These are phyloP conservation scores for Amphibolis antarctica DNA, from an alignment of 106 monocot genomes.

Conservation along the genomic window DNA sequence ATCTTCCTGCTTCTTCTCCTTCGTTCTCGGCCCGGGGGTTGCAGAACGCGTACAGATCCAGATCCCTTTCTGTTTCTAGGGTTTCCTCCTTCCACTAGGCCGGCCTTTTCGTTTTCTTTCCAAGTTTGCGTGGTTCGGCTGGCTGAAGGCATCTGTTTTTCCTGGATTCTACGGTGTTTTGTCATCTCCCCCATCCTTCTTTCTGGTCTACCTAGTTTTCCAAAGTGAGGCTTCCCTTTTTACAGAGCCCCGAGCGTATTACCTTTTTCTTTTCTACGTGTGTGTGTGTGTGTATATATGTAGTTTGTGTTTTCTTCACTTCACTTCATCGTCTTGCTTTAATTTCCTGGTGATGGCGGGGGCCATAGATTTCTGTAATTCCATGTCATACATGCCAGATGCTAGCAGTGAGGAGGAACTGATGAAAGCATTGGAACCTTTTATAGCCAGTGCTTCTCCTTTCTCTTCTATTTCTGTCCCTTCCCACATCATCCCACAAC, in stretches of 20 bases:
- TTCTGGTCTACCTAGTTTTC: background rate
- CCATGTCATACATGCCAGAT: background rate
- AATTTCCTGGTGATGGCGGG: too few species aligned
- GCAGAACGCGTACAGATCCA: background rate
- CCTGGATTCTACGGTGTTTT: background rate
- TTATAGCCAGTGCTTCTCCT: slow-evolving; percentile 2
- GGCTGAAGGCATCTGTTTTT: background rate
- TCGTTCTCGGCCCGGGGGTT: background rate
- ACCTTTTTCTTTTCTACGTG: background rate
- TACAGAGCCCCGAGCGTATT: background rate
- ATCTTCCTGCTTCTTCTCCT: background rate
- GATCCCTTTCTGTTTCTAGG: background rate
- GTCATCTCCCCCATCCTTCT: background rate
- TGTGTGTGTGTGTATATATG: background rate
- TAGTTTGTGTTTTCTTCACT: background rate
- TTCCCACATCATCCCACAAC: background rate
- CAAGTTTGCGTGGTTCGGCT: background rate
- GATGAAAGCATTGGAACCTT: slow-evolving; percentile 6
- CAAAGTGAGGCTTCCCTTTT: slow-evolving; percentile 2
- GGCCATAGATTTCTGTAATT: too few species aligned
- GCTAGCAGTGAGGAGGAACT: background rate
- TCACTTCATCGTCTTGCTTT: background rate
- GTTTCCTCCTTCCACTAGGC: background rate
- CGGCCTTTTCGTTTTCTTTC: background rate
- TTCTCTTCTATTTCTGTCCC: background rate